Base-by-base conservation (phyloP, 176 grass and related monocot genomes). In the Calamus simplicifolius region DNA sequence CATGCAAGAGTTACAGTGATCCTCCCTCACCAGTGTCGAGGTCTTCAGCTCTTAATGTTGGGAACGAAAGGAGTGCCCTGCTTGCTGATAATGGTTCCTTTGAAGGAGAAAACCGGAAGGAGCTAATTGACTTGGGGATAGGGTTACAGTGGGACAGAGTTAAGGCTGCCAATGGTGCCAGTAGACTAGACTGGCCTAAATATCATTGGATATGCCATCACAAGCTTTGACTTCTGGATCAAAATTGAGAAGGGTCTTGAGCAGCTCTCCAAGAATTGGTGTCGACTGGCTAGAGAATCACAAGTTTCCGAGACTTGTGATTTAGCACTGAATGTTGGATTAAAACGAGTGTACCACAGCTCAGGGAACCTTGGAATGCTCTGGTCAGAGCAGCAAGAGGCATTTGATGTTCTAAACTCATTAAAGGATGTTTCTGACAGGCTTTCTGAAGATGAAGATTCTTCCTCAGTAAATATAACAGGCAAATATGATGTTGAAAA, bases 1-100 rank as follows among this genome's bases (percentile, higher is more conserved):
- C 64, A 35, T 84, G 75, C 53, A 89, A 85, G 73, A 85, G 86
- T 60, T 81, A 78, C 61, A 84, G 86, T 58, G 81, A 70, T 77
- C 81, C 81, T 69, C 48, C 55, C 8, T 84, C 85, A 19, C 77
- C 86, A 3, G 48, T 73, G 49, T 61, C 61, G 19, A n/a, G 19
- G 23, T 61, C 65, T 51, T 27, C 63, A 43, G 10, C 62, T 59
- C 54, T 52, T 19, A 48, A 18, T 48, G 51, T 27, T 28, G 56
- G 35, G 31, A 12, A 10, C 35, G 12, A 12, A 2, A 2, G 35
- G 35, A 12, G 8, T 43, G 35, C 35, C 12, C 35, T 12, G 35
- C 35, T 43, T 43, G 35, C 10, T 43, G 35, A 43, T 43, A 43
- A 43, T 43, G 35, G 35, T 43, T 43, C 35, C 8, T 43, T 43